Base-by-base conservation (phyloP, 208 protist genomes). In the Borovskyia barvae region DNA sequence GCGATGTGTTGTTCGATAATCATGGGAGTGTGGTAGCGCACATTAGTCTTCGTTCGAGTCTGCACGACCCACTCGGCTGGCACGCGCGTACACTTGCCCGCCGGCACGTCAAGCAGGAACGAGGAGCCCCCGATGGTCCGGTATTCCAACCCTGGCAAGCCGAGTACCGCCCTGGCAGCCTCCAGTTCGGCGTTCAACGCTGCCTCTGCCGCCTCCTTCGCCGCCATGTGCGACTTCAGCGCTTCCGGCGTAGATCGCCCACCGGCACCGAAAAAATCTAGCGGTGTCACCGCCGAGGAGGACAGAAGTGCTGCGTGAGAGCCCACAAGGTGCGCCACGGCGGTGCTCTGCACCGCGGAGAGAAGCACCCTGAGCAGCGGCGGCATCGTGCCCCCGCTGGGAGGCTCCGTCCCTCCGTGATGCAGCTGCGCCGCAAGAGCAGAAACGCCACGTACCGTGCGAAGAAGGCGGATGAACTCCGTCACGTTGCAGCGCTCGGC, bases 61-160 rank as follows among this genome's bases (percentile, higher is more conserved):
- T 92, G 63, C 45, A 95, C 89, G 7, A 77, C 45, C 86, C 89
- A 95, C 32, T 77, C 67, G 19, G 57, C 49, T 19, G 79, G 81
- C n/a, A 69, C 84, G 43, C 52, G 72, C 33, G 58, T 48, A 43
- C 67, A 71, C 52, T 85, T 85, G 17, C 51, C 66, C 9, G 50
- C 61, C 6, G 86, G 85, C 6, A 95, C 66, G 48, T 95, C 89
- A 7, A 95, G 26, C 39, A 93, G 32, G 57, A 83, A 93, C 39
- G 83, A 35, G n/a, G 85, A 93, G 15, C 85, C 89, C 22, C 70
- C 70, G 52, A 95, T 82, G 22, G 84, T 85, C 48, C 80, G 77
- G 66, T 84, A 95, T 67, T 91, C 78, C 24, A 93, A 67, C 0
- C 64, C 78, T 9, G 83, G 82, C 39, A 92, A 43, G 49, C 63